phyloP scores from a whole-genome alignment of 2,329 filamentous ascomycete genomes.

The Didymella lethalis region DNA sequence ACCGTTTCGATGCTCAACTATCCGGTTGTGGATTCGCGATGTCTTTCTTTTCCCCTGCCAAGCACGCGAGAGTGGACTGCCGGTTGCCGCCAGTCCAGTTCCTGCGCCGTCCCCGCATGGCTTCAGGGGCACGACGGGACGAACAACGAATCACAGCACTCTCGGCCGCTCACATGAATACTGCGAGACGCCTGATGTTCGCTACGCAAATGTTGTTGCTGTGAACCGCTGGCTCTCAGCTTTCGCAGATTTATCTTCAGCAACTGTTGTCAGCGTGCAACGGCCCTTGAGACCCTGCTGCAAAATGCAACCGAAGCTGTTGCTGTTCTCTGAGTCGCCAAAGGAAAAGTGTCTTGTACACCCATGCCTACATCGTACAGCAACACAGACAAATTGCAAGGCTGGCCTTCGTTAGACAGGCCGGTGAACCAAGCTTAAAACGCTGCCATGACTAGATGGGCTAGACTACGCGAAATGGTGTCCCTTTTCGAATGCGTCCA shows the following conservation, averaged over 20 bases:
- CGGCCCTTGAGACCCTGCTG: background rate
- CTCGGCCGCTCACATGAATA: conserved; percentile 19
- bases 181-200: conserved; percentile 24
- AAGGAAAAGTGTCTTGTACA: conserved; percentile 4
- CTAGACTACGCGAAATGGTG: conserved; percentile 32
- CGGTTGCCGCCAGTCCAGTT: conserved; percentile 38
- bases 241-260: background rate
- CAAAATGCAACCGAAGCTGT: background rate
- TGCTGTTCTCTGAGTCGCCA: conserved; percentile 5
- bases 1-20: conserved; percentile 16
- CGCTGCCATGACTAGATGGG: conserved; percentile 30
- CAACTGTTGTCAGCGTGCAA: background rate
- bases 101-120: conserved; percentile 32
- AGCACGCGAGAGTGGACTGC: conserved; percentile 29
- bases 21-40: conserved; percentile 14
- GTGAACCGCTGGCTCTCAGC: conserved; percentile 6
- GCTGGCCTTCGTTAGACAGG: conserved; percentile 28
- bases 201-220: conserved; percentile 14
- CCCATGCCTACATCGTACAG: conserved; percentile 7
- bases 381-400: conserved; percentile 21
- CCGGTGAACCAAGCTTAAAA: conserved; percentile 34
- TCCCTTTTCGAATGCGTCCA: conserved; percentile 36
- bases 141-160: conserved; percentile 35
- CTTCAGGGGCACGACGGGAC: conserved; percentile 34
- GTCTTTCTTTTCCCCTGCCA: conserved; percentile 43